Evolutionary conservation across 2,329 filamentous ascomycete species (phyloP).

Genomic region (Fusarium circinatum): DNA sequence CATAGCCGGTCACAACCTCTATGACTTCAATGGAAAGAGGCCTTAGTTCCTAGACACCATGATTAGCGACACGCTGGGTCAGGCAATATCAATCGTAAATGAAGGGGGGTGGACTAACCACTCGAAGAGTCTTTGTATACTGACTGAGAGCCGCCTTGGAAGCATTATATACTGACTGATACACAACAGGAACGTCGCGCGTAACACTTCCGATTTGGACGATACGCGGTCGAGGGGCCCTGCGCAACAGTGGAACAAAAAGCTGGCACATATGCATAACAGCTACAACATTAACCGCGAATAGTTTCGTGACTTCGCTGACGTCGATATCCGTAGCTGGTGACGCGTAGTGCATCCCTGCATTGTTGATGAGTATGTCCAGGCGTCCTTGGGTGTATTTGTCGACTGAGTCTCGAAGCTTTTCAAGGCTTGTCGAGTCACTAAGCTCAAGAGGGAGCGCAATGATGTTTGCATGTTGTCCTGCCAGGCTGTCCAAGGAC

Average conservation of each 20-base stretch:
- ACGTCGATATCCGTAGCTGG: background rate
- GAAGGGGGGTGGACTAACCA: background rate
- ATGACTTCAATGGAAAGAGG: background rate
- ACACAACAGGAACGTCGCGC: background rate
- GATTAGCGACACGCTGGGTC: no score
- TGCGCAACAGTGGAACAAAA: background rate
- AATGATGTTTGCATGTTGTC: background rate
- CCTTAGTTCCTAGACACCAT: background rate
- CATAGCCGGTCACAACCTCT: background rate
- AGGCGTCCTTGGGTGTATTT: background rate
- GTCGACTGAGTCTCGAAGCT: background rate
- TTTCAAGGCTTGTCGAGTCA: fast-evolving
- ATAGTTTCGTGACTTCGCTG: background rate
- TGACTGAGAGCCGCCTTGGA: background rate
- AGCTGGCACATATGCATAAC: background rate
- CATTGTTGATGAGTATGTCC: background rate
- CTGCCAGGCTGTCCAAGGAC: background rate
- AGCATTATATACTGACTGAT: fast-evolving
- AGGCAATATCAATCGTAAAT: no score
- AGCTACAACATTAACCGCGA: background rate
- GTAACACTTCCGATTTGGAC: background rate
- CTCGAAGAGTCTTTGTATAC: background rate
- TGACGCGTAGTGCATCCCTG: background rate
- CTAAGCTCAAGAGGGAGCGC: background rate
- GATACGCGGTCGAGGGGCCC: background rate